Evolutionary conservation across 805 yeast genomes (phyloP), one percentile per base, ranked within the genome.

Genomic region (Metschnikowia baotianmanensis): DNA sequence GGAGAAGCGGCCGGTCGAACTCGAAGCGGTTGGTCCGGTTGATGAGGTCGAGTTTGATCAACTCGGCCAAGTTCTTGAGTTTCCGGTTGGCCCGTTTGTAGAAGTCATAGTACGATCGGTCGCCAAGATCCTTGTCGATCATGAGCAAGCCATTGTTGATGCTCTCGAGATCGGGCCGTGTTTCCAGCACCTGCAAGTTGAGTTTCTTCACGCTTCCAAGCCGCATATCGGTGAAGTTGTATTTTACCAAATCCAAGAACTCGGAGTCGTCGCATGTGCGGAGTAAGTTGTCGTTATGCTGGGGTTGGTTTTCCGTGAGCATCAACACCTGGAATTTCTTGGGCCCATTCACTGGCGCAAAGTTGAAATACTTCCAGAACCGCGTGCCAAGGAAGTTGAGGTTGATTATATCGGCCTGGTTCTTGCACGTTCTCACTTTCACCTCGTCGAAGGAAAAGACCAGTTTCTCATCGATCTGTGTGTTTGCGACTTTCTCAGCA

Each of bases 341-440:
- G 1, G 63, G 58, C 1, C 71, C 73, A 18, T 59, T 56, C 6
- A 74, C 51, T 0, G 91, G 86, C 31, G 73, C 71, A 36, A 84
- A 68, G 43, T 77, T 75, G 50, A 85, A 55, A 31, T 71, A 62
- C 50, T 68, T 78, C 89, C 83, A 82, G 52, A 74, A 75, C 43
- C 61, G 58, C 13, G 74, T 58, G 34, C 76, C 78, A 23, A 71
- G 64, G 6, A 60, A 55, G 38, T 68, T 64, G 50, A 71, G 71
- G 55, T 72, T 78, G 30, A 74, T 66, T 24, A 67, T 73, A 42
- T 69, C 45, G 9, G 42, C 62, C 21, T 57, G 65, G 34, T 69
- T 64, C 36, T 67, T 69, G 24, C 53, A 26, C 1, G 66, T 63
- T 33, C 50, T 60, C 4, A 64, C 50, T 36, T 65, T 65, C 13